A percentile compares a stretch with the other conserved stretches of the same genome.
phyloP scores from a whole-genome alignment of 2,329 filamentous ascomycete species.

The Rhynchosporium secalis region DNA sequence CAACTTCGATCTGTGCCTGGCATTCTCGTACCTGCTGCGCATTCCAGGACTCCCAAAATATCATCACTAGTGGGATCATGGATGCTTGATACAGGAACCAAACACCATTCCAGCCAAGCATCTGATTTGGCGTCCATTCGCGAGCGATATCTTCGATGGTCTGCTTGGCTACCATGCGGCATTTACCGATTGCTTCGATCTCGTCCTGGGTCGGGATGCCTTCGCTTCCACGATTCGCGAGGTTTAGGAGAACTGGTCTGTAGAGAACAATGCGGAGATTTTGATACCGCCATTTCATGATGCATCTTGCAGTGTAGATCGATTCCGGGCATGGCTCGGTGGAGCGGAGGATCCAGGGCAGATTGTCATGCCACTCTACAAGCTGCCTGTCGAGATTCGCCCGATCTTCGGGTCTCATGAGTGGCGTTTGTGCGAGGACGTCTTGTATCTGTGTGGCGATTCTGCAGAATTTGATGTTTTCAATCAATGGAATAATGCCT shows the following conservation, averaged over 20 bases:
- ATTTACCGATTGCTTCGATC: conserved; percentile 65
- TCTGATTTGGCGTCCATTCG: conserved; percentile 71
- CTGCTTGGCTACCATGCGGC: conserved; percentile 66
- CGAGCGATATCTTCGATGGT: conserved; percentile 71
- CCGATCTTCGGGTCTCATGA: conserved; percentile 67
- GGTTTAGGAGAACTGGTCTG: conserved; percentile 68
- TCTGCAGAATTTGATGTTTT: conserved; percentile 78
- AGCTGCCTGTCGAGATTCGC: conserved; percentile 66
- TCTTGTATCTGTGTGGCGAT: conserved; percentile 79
- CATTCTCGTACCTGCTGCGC: conserved; percentile 43
- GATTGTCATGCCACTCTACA: conserved; percentile 68
- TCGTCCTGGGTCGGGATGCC: conserved; percentile 55
- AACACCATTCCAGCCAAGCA: conserved; percentile 78
- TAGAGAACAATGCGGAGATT: conserved; percentile 77
- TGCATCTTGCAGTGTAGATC: conserved; percentile 66
- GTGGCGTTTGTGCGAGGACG: conserved; percentile 66
- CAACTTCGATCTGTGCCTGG: conserved; percentile 58
- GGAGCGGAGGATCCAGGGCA: conserved; percentile 65
- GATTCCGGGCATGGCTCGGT: conserved; percentile 69
- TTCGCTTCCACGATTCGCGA: conserved; percentile 46
- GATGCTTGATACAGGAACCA: conserved; percentile 81
- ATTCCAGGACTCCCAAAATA: conserved; percentile 63
- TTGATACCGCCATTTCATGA: conserved; percentile 83
- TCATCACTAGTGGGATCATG: conserved; percentile 74
- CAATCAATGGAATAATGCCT: conserved; percentile 68